Percentiles rank a stretch among this genome's conserved stretches.
phyloP scores from a whole-genome alignment of 116 monocot species.

The Posidonia oceanica region DNA sequence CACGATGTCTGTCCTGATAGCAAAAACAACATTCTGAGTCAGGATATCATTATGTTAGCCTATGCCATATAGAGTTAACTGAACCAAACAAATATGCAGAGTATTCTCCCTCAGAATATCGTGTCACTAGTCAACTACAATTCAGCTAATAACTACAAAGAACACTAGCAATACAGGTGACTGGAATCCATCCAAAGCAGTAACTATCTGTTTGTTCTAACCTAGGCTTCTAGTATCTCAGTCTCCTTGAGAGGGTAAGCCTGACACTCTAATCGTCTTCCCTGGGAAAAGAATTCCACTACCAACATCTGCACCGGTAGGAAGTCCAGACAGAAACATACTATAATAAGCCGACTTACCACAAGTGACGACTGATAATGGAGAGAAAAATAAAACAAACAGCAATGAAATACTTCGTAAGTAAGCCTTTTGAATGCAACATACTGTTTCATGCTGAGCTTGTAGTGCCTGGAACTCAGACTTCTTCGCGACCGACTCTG shows the following conservation, averaged over 20 bases:
- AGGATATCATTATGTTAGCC: background rate
- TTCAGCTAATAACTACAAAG: background rate
- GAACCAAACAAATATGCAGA: background rate
- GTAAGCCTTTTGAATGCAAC: background rate
- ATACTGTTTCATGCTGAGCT: constrained; percentile 72
- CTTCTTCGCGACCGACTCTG: constrained; percentile 42
- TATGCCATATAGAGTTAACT: background rate
- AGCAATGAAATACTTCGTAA: background rate
- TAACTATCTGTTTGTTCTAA: background rate
- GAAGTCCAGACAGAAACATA: background rate
- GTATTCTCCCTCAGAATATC: background rate
- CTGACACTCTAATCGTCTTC: background rate
- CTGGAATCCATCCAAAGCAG: background rate
- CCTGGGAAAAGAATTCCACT: background rate
- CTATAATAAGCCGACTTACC: background rate
- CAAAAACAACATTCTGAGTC: background rate
- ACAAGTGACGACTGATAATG: background rate
- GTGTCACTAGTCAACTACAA: background rate
- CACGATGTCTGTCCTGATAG: constrained; percentile 37
- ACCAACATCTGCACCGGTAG: background rate
- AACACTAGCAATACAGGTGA: background rate
- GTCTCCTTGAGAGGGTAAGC: background rate
- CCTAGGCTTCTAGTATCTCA: background rate
- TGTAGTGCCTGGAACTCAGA: constrained; percentile 52
- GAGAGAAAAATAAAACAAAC: background rate